Evolutionary conservation across 805 yeast genomes (phyloP), one percentile per base, ranked within the genome.

Genomic region (Candida quercuum): DNA sequence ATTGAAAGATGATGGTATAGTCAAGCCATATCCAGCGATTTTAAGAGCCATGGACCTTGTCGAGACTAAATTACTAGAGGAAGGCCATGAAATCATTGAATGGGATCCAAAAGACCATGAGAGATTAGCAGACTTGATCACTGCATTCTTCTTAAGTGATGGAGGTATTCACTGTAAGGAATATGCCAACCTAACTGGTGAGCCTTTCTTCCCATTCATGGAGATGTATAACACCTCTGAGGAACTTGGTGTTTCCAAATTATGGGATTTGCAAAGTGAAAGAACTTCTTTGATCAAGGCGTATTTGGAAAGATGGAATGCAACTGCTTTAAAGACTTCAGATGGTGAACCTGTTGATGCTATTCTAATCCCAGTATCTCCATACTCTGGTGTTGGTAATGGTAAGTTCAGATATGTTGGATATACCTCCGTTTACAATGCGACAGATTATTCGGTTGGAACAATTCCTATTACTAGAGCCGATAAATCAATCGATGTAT

Each of bases 391-490:
- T 40, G 71, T 71, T 6, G 51, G 36, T 15, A 36, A 40, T 24
- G 46, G 45, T 27, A 49, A 48, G 37, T 48, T 49, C 40, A 46
- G 39, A 32, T 48, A 48, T 28, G 52, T 49, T 3, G 51, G 51
- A 2, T 81, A 81, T 56, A 78, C 86, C 3, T 66, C 74, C 19
- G 59, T 67, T 51, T 65, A 72, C 53, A 78, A 78, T 53, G 63
- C 72, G 9, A 52, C 77, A 16, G 84, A 78, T 51, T 76, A 74
- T 48, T 57, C 78, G 11, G 72, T 73, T 37, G 78, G 77, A 32
- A 69, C 71, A 2, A 48, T 81, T 24, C 87, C 86, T 0, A 77
- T 78, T 4, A 67, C 78, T 3, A 62, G 66, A 42, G 83, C 75
- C 2, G 79, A 78, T 53, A 50, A 61, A 34, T 32, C 40, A 3